Base-by-base conservation (phyloP, 768 basidiomycete genomes). In the Lactarius quietus region DNA sequence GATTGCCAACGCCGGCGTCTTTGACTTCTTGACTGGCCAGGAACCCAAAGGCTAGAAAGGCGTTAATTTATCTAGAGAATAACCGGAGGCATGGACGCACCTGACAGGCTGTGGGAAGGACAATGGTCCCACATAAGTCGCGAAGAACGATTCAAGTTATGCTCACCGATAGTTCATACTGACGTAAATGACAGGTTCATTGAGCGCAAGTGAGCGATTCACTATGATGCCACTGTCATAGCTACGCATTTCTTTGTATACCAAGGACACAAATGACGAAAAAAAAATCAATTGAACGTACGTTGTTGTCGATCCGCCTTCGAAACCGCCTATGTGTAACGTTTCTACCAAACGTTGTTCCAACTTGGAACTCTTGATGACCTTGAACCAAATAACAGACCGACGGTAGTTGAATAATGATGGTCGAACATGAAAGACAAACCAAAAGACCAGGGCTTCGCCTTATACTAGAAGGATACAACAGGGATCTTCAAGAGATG, bases 1-100 rank as follows among this genome's bases (percentile, higher is more conserved):
- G 77, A 70, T 89, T 89, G 1, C 82, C 83, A 6, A 83, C 76
- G 1, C 81, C 81, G 6, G 83, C 84, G 12, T 74, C 77, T 56
- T 79, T 80, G 3, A 84, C 80, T 75, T 85, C 83, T 68, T 80
- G 74, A 45, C 83, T 74, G 1, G 79, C 78, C 38, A 84, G 66
- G 72, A 86, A 86, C 5, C 84, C 83, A 59, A 83, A 80, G 1
- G 79, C 82, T 66, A 54, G 23, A 53, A 36, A 43, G 15, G 26
- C 23, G 10, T 26, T 18, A 26, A 9, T 39, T 28, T 8, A 1
- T 18, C 28, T 17, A 39, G 39, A 39, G 15, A 39, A 39, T 3
- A 3, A 3, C 14, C 6, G 3, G 15, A 28, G 15, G 58, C 6
- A 12, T 14, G 55, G 18, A 17, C 58, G 31, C 43, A 59, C 65